Evolutionary conservation across 768 basidiomycete species (phyloP).

Genomic region (Mycena belliarum): DNA sequence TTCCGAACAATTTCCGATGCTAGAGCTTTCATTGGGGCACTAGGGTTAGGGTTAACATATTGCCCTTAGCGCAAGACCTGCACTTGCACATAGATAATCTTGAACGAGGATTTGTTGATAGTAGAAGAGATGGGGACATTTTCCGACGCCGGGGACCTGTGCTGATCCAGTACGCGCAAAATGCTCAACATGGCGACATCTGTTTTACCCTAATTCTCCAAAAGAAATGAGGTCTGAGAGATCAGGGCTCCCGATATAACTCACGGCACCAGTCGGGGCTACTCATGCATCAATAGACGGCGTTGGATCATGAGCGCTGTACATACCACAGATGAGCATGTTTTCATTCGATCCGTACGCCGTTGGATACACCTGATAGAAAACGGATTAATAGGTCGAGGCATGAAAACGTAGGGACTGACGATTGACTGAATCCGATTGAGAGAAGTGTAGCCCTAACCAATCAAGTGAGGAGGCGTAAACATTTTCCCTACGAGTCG

Average conservation of each 20-base stretch:
- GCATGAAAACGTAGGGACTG: background rate
- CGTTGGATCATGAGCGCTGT: constrained; percentile 4
- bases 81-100: constrained; percentile 93
- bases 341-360: constrained; percentile 97
- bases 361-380: constrained; percentile 59
- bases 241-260: constrained; percentile 28
- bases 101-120: constrained; percentile 77
- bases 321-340: constrained; percentile 85
- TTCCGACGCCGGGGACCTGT: constrained; percentile 37
- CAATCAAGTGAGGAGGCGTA: constrained; percentile 5
- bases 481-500: background rate
- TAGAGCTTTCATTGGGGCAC: constrained; percentile 97
- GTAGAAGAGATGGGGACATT: constrained; percentile 41
- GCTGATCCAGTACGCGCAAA: constrained; percentile 82
- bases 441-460: constrained; percentile 79
- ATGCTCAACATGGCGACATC: constrained; percentile 96
- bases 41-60: constrained; percentile 26
- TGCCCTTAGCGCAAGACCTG: background rate
- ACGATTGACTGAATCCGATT: constrained; percentile 97
- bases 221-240: background rate
- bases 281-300: constrained; percentile 2
- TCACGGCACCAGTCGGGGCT: constrained; percentile 98
- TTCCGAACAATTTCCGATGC: constrained; percentile 96
- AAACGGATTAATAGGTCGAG: background rate
- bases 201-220: constrained; percentile 92